phyloP scores from a whole-genome alignment of 1,284 basidiomycete species.

The Cystobasidiaceae sp. region DNA sequence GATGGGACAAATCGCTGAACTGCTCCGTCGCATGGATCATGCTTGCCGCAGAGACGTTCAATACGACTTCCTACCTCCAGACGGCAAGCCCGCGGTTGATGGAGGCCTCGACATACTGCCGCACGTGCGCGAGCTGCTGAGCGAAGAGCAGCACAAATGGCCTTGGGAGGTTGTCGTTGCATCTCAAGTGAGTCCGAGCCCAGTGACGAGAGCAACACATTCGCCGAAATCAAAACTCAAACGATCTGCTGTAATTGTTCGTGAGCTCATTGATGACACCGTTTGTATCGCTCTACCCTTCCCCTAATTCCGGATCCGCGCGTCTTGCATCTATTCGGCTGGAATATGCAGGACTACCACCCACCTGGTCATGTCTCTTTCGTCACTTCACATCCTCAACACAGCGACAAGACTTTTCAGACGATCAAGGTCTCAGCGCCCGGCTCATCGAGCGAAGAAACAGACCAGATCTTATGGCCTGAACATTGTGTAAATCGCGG shows the following conservation, averaged over 20 bases:
- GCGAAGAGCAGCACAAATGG: neutral
- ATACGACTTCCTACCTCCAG: conserved; percentile 60
- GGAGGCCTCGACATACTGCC: conserved; percentile 53
- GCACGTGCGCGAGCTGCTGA: conserved; percentile 50
- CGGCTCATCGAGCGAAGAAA: conserved; percentile 46
- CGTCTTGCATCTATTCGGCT: too few relatives aligned
- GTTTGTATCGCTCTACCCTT: too few relatives aligned
- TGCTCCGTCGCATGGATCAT: too few relatives aligned
- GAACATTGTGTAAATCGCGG: conserved; percentile 54
- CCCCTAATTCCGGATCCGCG: too few relatives aligned
- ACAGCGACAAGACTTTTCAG: conserved; percentile 48
- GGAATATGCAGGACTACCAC: conserved; percentile 50
- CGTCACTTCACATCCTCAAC: conserved; percentile 53
- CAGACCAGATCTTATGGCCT: conserved; percentile 57
- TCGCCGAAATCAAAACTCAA: too few relatives aligned
- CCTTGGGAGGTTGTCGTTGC: conserved; percentile 53
- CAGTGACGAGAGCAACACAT: too few relatives aligned
- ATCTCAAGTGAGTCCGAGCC: conserved; percentile 51
- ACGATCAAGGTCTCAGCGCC: conserved; percentile 47
- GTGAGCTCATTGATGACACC: too few relatives aligned
- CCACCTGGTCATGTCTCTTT: conserved; percentile 61
- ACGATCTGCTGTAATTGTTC: too few relatives aligned
- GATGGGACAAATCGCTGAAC: too few relatives aligned
- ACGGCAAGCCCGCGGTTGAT: conserved; percentile 55
- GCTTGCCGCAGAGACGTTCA: conserved; percentile 54